These are phyloP conservation scores for Epithele typhae DNA, from an alignment of 768 basidiomycete genomes.

Conservation along the genomic window DNA sequence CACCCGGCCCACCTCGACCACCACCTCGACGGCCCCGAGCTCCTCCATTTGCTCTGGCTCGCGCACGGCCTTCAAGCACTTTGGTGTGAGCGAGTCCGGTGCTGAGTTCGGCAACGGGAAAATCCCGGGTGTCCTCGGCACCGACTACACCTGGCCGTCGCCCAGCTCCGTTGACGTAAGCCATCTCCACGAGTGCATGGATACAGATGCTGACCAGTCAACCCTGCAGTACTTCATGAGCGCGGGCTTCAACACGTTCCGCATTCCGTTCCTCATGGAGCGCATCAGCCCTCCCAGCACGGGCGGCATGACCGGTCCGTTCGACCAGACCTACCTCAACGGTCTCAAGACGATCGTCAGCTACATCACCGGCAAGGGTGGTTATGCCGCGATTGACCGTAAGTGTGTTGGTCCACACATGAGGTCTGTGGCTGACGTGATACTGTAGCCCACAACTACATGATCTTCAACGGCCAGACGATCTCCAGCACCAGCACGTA, in stretches of 20 bases:
- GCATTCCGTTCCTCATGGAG: conserved; percentile 57
- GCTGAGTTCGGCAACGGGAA: conserved; percentile 53
- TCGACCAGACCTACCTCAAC: conserved; percentile 48
- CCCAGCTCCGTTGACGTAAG: conserved; percentile 35
- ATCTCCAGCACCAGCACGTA: conserved; percentile 47
- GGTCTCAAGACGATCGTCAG: conserved; percentile 51
- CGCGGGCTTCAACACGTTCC: conserved; percentile 60
- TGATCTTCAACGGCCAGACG: conserved; percentile 50
- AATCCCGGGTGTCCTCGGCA: conserved; percentile 43
- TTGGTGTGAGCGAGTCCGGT: conserved; percentile 60
- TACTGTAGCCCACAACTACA: conserved; percentile 51
- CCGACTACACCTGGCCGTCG: conserved; percentile 47
- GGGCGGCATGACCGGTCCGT: conserved; percentile 48
- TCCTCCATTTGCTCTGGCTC: conserved; percentile 32
- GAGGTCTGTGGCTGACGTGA: conserved; percentile 1
- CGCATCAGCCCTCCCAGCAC: conserved; percentile 48
- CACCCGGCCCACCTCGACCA: conserved; percentile 25
- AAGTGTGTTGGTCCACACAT: conserved; percentile 8
- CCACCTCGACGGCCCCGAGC: conserved; percentile 25
- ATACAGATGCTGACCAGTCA: neutral
- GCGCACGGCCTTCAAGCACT: conserved; percentile 55
- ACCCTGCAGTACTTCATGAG: conserved; percentile 41
- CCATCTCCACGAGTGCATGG: neutral
- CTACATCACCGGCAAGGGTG: conserved; percentile 60
- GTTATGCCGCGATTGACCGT: conserved; percentile 54